phyloP scores from a whole-genome alignment of 1,139 yeast genomes.

The Lodderomyces metapsilosis region DNA sequence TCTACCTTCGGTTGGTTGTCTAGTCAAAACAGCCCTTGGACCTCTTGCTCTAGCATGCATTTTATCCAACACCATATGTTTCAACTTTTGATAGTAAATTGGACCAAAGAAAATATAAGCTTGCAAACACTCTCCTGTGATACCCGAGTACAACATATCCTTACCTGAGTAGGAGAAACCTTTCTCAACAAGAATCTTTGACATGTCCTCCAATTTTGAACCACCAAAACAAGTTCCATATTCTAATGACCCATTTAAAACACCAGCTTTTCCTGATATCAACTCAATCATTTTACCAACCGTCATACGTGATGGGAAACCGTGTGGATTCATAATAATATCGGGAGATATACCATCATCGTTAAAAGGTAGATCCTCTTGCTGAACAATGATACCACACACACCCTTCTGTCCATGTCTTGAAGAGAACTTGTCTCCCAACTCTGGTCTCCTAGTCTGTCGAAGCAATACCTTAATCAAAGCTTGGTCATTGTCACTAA shows the following conservation, averaged over 20 bases:
- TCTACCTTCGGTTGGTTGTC: conserved; percentile 99
- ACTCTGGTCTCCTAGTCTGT: conserved; percentile 96
- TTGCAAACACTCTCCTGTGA: conserved; percentile 95
- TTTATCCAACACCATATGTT: conserved; percentile 98
- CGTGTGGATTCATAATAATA: conserved; percentile 98
- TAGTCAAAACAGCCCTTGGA: conserved; percentile 94
- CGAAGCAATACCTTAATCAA: conserved; percentile 86
- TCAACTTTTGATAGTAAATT: conserved; percentile 93
- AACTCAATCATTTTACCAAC: conserved; percentile 98
- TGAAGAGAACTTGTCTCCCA: conserved; percentile 96
- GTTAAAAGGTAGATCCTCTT: conserved; percentile 93
- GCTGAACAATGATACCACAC: conserved; percentile 95
- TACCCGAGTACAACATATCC: conserved; percentile 97
- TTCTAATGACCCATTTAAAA: conserved; percentile 83
- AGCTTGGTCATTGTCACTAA: conserved; percentile 92
- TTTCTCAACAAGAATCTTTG: conserved; percentile 82
- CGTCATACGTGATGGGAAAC: conserved; percentile 99
- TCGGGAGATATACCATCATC: conserved; percentile 91
- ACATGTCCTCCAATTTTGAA: conserved; percentile 91
- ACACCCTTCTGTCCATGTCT: conserved; percentile 99
- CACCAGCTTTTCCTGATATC: conserved; percentile 97
- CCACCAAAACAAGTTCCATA: conserved; percentile 99
- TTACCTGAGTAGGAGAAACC: conserved; percentile 96
- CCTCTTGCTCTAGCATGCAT: conserved; percentile 99
- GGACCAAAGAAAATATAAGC: conserved; percentile 99